Conservation (phyloP, 31 red algal species). For the Porphyra umbilicalis region DNA sequence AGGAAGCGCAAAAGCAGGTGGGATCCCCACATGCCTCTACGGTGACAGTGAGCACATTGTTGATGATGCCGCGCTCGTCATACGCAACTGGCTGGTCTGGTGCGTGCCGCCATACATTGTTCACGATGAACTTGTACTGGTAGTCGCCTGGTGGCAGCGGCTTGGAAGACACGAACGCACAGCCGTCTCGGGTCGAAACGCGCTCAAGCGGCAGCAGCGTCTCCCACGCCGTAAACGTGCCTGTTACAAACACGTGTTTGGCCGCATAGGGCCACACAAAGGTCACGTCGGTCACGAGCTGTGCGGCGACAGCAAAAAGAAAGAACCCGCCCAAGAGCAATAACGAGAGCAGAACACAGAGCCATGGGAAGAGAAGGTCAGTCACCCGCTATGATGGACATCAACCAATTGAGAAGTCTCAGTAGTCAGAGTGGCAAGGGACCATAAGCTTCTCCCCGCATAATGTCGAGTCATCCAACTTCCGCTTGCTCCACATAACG, state of each 20-base stretch:
- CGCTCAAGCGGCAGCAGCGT: slow-evolving; percentile 53
- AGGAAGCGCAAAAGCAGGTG: slow-evolving; percentile 89
- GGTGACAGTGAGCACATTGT: slow-evolving; percentile 89
- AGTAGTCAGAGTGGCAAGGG: too few species aligned
- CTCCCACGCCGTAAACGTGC: slow-evolving; percentile 88
- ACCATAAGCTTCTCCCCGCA: too few species aligned
- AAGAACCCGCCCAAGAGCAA: neutral
- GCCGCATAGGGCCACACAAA: slow-evolving; percentile 88
- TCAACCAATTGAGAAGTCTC: too few species aligned
- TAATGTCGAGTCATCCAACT: too few species aligned
- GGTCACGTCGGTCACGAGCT: slow-evolving; percentile 92
- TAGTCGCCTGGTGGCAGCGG: slow-evolving; percentile 82
- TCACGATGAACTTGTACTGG: slow-evolving; percentile 98
- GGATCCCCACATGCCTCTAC: slow-evolving; percentile 87
- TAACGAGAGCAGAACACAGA: neutral
- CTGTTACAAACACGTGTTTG: slow-evolving; percentile 73
- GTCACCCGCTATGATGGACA: too few species aligned
- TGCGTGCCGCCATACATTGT: slow-evolving; percentile 94
- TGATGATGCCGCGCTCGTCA: slow-evolving; percentile 97
- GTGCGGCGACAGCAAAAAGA: slow-evolving; percentile 16
- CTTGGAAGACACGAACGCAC: slow-evolving; percentile 70
- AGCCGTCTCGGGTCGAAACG: slow-evolving; percentile 33
- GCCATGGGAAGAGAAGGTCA: too few species aligned
- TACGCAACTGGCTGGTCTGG: slow-evolving; percentile 80
- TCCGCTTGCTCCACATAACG: too few species aligned